Percentiles rank a stretch among this genome's conserved stretches.
Conservation (phyloP, 371 early-diverging fungal species). For the Haplosporangium sp. region DNA sequence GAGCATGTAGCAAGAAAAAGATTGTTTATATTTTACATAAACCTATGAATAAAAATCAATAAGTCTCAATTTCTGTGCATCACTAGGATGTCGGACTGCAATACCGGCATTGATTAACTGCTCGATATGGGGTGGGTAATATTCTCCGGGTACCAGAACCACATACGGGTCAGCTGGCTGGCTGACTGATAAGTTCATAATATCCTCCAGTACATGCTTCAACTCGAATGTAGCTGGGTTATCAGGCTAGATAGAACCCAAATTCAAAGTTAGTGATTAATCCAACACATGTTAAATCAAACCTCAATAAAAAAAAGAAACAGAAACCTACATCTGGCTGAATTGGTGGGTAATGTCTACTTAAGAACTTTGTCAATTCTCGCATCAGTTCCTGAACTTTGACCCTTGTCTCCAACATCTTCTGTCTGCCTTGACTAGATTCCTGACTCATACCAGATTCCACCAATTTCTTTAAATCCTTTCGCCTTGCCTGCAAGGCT, state of each 20-base stretch:
- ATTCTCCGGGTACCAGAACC: conserved; percentile 57
- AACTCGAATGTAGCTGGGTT: conserved; percentile 10
- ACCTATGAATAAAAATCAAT: conserved; percentile 58
- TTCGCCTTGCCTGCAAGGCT: conserved; percentile 41
- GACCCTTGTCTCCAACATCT: conserved; percentile 14
- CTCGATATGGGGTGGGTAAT: conserved; percentile 70
- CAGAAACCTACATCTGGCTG: conserved; percentile 55
- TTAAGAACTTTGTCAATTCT: conserved; percentile 61
- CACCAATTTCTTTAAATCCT: conserved; percentile 12
- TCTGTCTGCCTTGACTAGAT: conserved; percentile 29
- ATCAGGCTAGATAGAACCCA: conserved; percentile 5
- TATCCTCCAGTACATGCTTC: conserved; percentile 52
- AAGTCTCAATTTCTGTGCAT: conserved; percentile 58
- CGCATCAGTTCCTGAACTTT: conserved; percentile 48
- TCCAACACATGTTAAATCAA: no score
- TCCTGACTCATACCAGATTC: conserved; percentile 37
- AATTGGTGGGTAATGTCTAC: conserved; percentile 61
- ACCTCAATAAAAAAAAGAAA: no score
- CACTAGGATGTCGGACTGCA: conserved; percentile 66
- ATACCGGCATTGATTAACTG: conserved; percentile 65
- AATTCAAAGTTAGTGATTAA: not conserved
- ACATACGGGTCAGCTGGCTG: conserved; percentile 64
- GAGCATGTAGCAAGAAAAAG: not conserved
- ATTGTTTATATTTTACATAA: not conserved
- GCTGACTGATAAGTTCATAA: conserved; percentile 66